These are phyloP conservation scores for Exophiala bonariae DNA, from an alignment of 2,329 filamentous ascomycete species.

Conservation along the genomic window DNA sequence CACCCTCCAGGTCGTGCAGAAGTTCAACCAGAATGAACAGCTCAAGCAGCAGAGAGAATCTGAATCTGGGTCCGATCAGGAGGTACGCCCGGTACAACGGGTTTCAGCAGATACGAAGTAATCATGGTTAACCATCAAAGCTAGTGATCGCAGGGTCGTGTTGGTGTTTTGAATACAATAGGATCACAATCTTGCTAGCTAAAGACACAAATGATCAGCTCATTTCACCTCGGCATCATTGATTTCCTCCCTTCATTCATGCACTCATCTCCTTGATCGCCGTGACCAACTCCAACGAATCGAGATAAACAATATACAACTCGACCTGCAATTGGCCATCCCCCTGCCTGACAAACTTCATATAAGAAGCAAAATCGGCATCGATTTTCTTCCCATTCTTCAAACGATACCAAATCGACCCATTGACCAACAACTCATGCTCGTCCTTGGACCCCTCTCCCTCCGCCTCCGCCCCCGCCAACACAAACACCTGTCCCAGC, in stretches of 20 bases:
- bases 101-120: neutral
- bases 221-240: too few relatives aligned
- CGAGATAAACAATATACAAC: neutral
- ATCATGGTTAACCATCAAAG: too few relatives aligned
- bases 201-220: too few relatives aligned
- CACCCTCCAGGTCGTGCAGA: slow-evolving; percentile 42
- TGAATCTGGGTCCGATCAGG: neutral
- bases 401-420: neutral
- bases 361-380: neutral
- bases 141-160: too few relatives aligned
- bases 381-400: neutral
- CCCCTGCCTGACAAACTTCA: neutral
- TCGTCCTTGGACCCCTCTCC: neutral
- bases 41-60: neutral
- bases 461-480: neutral
- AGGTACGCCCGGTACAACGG: neutral
- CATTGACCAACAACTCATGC: neutral
- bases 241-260: too few relatives aligned
- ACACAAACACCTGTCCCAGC: neutral
- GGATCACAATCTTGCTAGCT: too few relatives aligned
- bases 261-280: neutral
- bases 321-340: neutral
- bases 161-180: too few relatives aligned
- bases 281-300: neutral
- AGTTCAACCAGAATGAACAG: slow-evolving; percentile 36